A percentile compares a stretch with the other conserved stretches of the same genome.
Evolutionary conservation across 2,329 filamentous ascomycete species (phyloP).

Genomic region (Phoma herbarum): DNA sequence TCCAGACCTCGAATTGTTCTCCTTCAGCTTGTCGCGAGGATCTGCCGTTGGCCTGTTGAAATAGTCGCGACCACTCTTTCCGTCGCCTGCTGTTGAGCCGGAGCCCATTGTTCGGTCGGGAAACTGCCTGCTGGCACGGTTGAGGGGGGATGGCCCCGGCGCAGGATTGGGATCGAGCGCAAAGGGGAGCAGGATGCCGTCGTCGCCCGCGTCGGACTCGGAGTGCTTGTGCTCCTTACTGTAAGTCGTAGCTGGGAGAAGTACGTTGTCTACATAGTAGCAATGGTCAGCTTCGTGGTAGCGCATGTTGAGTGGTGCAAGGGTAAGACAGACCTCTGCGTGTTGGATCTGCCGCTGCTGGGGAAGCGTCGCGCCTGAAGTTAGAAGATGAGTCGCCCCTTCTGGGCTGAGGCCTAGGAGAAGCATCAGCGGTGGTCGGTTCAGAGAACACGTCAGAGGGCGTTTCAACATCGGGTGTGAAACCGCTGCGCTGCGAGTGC

Average conservation of each 20-base stretch:
- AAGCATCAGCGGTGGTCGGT: constrained; percentile 71
- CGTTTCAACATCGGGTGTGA: constrained; percentile 64
- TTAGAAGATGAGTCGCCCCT: constrained; percentile 49
- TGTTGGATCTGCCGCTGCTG: constrained; percentile 40
- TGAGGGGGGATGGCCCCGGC: constrained; percentile 51
- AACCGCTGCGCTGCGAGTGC: constrained; percentile 63
- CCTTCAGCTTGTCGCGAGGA: constrained; percentile 54
- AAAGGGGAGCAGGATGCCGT: constrained; percentile 60
- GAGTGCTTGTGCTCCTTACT: constrained; percentile 77
- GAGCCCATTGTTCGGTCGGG: constrained; percentile 35
- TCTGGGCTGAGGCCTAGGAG: constrained; percentile 59
- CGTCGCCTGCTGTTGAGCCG: constrained; percentile 33
- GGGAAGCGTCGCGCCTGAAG: constrained; percentile 52
- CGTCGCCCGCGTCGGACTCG: constrained; percentile 65
- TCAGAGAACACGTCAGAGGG: constrained; percentile 71
- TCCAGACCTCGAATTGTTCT: constrained; percentile 55
- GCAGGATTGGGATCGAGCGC: constrained; percentile 61
- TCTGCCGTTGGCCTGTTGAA: constrained; percentile 52
- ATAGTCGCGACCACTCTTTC: constrained; percentile 53
- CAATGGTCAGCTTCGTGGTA: constrained; percentile 20
- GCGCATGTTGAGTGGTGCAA: neutral
- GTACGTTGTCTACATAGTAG: constrained; percentile 64
- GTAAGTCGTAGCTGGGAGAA: constrained; percentile 78
- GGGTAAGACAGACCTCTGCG: constrained; percentile 44
- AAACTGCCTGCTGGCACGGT: constrained; percentile 44